Evolutionary conservation across 441 rosid genomes (phyloP), one percentile per base, ranked within the genome.

Genomic region (Populus hybrid): DNA sequence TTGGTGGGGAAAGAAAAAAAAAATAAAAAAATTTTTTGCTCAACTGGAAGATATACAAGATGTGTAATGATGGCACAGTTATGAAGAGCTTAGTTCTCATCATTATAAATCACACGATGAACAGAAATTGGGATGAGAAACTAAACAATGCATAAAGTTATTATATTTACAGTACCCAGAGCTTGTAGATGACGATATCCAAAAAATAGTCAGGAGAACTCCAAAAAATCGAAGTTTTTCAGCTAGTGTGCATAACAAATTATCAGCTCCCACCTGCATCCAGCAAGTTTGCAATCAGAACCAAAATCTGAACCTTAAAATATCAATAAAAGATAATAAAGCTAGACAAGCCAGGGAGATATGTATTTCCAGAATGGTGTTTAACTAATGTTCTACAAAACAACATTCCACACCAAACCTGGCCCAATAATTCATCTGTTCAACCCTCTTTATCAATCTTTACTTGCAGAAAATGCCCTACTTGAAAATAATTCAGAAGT

Each of bases 261-360:
- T 10, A 76, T 81, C 80, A 81, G 75, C 81, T 73, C 73, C 84
- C 84, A 67, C 84, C 84, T 85, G 81, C 81, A 79, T 63, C 76
- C 20, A 36, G 61, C 9, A 38, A 68, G 65, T 10, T 65, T 5
- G 30, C 72, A 65, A 66, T 72, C 30, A 70, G 76, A 65, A 77
- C 50, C 57, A 42, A 32, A 36, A 23, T 63, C 24, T 3, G 8
- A 74, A 4, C 16, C 14, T 18, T 10, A 8, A 26, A n/a, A 21
- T n/a, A 24, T 7, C 20, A 23, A 11, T 9, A 9, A 21, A 61
- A 63, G n/a, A 74, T 12, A 61, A 68, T 1, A 40, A 34, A 46
- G 4, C 28, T 38, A 3, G 36, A 9, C 46, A 35, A 73, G 21
- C 23, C 30, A 21, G 35, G 65, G 26, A 21, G 21, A 61, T 61